These are phyloP conservation scores for Lenwebbia sp. DNA, from an alignment of 345 rosid species.

Conservation along the genomic window DNA sequence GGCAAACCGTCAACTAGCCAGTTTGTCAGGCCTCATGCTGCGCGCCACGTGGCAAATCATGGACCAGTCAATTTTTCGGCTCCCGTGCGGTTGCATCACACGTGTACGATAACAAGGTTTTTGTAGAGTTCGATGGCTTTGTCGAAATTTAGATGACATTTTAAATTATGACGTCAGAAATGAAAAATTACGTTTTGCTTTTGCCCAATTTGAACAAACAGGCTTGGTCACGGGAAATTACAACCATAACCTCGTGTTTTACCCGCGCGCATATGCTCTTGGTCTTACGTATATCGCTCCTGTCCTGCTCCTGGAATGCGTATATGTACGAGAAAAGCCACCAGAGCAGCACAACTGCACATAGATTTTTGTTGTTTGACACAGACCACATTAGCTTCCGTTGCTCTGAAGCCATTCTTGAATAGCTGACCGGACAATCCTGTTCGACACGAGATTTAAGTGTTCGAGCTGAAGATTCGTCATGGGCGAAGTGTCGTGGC, in stretches of 20 bases:
- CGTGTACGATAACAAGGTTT: background rate
- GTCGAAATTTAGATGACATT: background rate
- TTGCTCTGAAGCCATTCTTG: slow-evolving; percentile 38
- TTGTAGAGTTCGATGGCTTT: too few relatives aligned
- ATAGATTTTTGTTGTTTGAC: too few relatives aligned
- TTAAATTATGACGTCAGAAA: background rate
- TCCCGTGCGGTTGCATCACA: background rate
- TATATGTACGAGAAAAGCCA: background rate
- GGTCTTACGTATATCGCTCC: background rate
- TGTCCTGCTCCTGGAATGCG: background rate
- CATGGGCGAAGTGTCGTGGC: slow-evolving; percentile 70
- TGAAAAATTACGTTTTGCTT: background rate
- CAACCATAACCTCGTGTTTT: background rate
- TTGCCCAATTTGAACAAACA: background rate
- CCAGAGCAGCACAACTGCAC: background rate
- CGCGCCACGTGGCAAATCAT: too few relatives aligned
- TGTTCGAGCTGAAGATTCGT: slow-evolving; percentile 40
- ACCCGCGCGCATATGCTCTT: background rate
- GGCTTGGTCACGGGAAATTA: too few relatives aligned
- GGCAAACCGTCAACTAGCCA: background rate
- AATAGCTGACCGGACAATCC: slow-evolving; percentile 40
- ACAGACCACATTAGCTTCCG: background rate
- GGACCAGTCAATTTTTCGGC: background rate
- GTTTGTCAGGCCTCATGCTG: background rate
- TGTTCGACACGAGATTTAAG: slow-evolving; percentile 37